phyloP scores from a whole-genome alignment of 192 early-diverging fungal genomes.

The Entomortierella lignicola region DNA sequence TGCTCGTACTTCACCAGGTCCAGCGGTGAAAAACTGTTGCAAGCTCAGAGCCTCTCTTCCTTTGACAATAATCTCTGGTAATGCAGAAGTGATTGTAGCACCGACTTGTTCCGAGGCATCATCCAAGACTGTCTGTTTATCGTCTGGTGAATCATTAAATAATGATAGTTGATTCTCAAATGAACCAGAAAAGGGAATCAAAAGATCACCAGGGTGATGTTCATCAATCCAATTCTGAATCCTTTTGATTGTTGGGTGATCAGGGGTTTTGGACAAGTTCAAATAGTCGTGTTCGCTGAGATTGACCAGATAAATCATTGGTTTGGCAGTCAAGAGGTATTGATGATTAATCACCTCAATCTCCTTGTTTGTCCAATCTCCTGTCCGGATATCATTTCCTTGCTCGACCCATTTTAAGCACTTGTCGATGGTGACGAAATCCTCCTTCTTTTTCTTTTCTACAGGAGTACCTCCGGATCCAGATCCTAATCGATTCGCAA shows the following conservation, averaged over 20 bases:
- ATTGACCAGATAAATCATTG: conserved; percentile 80
- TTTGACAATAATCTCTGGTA: conserved; percentile 74
- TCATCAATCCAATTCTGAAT: conserved; percentile 80
- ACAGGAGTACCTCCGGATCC: conserved; percentile 21
- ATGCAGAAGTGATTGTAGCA: conserved; percentile 55
- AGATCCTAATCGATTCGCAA: conserved; percentile 53
- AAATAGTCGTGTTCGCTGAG: conserved; percentile 75
- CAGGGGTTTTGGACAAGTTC: conserved; percentile 36
- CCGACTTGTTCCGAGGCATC: conserved; percentile 55
- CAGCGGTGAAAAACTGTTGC: conserved; percentile 82
- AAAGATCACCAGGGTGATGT: conserved; percentile 69
- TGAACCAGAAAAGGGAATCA: conserved; percentile 81
- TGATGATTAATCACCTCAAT: conserved; percentile 77
- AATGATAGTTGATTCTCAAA: conserved; percentile 51
- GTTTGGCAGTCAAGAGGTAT: conserved; percentile 83
- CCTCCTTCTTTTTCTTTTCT: conserved; percentile 51
- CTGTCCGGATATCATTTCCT: conserved; percentile 76
- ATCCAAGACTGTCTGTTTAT: conserved; percentile 69
- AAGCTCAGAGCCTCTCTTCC: conserved; percentile 79
- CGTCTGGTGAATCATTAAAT: conserved; percentile 55
- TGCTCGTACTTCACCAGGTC: conserved; percentile 80
- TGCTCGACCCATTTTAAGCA: conserved; percentile 56
- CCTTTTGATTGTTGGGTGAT: conserved; percentile 57
- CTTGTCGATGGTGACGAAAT: conserved; percentile 45
- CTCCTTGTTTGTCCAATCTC: conserved; percentile 73